Evolutionary conservation across 495 filamentous ascomycete genomes (phyloP).

Genomic region (Penicillium bialowiezense): DNA sequence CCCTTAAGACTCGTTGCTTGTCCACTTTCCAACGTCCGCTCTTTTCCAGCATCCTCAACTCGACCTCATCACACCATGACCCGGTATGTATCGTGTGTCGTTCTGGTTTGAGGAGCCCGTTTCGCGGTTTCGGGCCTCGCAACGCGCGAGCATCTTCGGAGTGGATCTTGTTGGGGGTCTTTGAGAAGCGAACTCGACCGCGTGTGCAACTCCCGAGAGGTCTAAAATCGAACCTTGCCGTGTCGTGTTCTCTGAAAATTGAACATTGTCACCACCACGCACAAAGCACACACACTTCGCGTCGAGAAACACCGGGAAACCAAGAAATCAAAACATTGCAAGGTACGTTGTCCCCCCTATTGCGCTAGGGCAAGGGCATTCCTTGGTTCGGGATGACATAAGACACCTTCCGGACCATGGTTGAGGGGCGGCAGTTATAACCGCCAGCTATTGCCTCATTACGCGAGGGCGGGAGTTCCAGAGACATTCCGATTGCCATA

Average conservation of each 20-base stretch:
- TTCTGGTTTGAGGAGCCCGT: slow-evolving; percentile 12
- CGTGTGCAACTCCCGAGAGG: too few relatives aligned
- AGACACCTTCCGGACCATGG: background rate
- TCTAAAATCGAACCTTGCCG: too few relatives aligned
- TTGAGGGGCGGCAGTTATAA: slow-evolving; percentile 1
- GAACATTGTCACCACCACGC: too few relatives aligned
- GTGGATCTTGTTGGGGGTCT: background rate
- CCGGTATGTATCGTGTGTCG: slow-evolving; percentile 7
- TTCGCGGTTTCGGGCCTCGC: background rate
- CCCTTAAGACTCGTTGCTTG: slow-evolving; percentile 1
- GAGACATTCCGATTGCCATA: too few relatives aligned
- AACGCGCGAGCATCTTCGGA: background rate
- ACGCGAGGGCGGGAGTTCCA: too few relatives aligned
- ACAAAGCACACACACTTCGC: too few relatives aligned
- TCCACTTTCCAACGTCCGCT: background rate
- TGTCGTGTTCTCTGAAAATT: too few relatives aligned
- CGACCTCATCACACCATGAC: slow-evolving; percentile 12
- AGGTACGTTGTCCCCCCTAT: background rate
- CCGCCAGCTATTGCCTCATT: background rate
- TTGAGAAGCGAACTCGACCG: too few relatives aligned
- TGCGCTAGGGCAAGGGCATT: background rate
- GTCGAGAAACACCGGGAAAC: too few relatives aligned
- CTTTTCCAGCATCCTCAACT: background rate
- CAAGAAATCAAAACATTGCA: background rate
- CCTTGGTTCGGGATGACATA: slow-evolving; percentile 17